Conservation (phyloP, 768 basidiomycete species). For the Pleurotus sapidus region DNA sequence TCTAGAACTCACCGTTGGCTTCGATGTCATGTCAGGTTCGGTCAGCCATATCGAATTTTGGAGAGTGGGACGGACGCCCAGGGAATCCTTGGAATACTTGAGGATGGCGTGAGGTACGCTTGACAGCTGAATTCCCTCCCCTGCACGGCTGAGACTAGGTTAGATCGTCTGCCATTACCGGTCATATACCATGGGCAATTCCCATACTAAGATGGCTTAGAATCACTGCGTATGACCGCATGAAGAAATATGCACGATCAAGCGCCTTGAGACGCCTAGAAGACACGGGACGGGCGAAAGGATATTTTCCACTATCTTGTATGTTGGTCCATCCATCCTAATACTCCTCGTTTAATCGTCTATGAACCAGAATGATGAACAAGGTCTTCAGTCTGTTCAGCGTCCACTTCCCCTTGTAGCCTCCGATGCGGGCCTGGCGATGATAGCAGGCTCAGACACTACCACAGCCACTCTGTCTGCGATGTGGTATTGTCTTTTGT, state of each 20-base stretch:
- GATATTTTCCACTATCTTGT: conserved; percentile 41
- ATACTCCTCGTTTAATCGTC: neutral
- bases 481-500: conserved; percentile 31
- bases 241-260: neutral
- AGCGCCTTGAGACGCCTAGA: conserved; percentile 2
- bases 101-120: neutral
- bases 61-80: neutral
- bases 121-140: neutral
- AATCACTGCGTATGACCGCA: neutral
- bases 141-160: neutral
- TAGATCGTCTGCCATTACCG: conserved; percentile 5
- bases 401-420: conserved; percentile 30
- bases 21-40: conserved; percentile 1
- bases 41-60: neutral
- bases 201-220: neutral
- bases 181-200: conserved; percentile 8
- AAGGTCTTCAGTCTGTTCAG: conserved; percentile 24
- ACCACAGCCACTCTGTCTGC: conserved; percentile 30
- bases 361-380: conserved; percentile 34
- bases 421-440: conserved; percentile 34
- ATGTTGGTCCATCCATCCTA: conserved; percentile 8
- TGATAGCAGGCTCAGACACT: conserved; percentile 42
- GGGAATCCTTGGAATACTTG: conserved; percentile 2
- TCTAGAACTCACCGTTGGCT: neutral
- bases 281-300: conserved; percentile 13